A percentile compares a stretch with the other conserved stretches of the same genome.
Evolutionary conservation across 2,329 filamentous ascomycete species (phyloP).

Genomic region (Penicillium frequentans): DNA sequence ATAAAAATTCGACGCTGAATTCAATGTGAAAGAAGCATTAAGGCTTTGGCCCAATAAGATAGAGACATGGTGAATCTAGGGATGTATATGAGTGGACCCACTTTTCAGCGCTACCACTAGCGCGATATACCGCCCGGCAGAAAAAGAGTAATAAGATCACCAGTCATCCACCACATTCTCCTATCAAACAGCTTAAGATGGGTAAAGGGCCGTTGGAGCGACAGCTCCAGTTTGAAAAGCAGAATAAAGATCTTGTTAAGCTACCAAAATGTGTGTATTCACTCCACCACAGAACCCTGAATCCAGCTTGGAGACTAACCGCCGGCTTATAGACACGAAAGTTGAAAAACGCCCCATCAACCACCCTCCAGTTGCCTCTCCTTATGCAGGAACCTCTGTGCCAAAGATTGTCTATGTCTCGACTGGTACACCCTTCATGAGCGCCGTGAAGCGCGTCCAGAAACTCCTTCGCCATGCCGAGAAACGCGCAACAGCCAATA

Average conservation of each 20-base stretch:
- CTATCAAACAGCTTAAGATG: constrained; percentile 12
- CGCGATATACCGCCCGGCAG: constrained; percentile 9
- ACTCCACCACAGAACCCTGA: not conserved
- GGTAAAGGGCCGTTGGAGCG: constrained; percentile 23
- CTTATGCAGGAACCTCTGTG: constrained; percentile 49
- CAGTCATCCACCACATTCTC: not conserved
- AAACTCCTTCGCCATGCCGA: constrained; percentile 55
- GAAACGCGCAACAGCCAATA: constrained; percentile 50
- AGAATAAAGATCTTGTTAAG: constrained; percentile 37
- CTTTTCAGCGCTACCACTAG: not conserved
- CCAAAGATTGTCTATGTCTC: constrained; percentile 61
- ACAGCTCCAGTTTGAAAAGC: constrained; percentile 39
- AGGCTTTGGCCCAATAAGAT: no score
- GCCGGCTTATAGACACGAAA: constrained; percentile 41
- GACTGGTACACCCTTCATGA: constrained; percentile 56
- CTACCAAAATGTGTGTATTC: constrained; percentile 36
- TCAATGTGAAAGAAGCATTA: no score
- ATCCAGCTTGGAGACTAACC: constrained; percentile 8
- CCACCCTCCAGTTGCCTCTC: constrained; percentile 56
- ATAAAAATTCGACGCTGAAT: no score
- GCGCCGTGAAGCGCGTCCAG: constrained; percentile 60
- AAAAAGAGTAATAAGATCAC: constrained; percentile 18
- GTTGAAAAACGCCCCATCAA: constrained; percentile 59
- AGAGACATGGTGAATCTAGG: not conserved
- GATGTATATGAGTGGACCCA: not conserved